Percentiles rank a stretch among this genome's conserved stretches.
These are phyloP conservation scores for Lentinula boryana DNA, from an alignment of 768 basidiomycete genomes.

Conservation along the genomic window DNA sequence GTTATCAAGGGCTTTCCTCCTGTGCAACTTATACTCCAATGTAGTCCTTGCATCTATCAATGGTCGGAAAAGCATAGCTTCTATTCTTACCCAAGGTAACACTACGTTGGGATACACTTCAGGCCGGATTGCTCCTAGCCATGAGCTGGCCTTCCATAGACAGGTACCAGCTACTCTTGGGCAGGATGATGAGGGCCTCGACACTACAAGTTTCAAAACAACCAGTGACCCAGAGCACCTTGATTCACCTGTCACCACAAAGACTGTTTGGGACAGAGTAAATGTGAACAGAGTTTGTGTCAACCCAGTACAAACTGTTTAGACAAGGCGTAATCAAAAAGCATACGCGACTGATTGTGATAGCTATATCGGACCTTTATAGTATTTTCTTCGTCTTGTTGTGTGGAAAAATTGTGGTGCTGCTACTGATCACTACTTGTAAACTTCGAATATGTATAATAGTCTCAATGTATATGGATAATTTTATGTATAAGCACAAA, in stretches of 20 bases:
- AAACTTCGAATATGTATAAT: too few relatives aligned
- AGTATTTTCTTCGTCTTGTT: too few relatives aligned
- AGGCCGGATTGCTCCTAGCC: not conserved
- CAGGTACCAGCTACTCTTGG: not conserved
- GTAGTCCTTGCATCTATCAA: not conserved
- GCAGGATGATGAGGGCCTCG: not conserved
- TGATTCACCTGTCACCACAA: not conserved
- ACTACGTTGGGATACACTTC: not conserved
- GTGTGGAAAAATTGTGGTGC: too few relatives aligned
- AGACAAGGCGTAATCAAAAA: too few relatives aligned
- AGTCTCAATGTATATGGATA: too few relatives aligned
- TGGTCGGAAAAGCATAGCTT: not conserved
- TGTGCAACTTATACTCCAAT: constrained; percentile 2
- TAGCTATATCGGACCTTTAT: too few relatives aligned
- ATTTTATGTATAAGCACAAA: too few relatives aligned
- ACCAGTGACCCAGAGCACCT: not conserved
- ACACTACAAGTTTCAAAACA: not conserved
- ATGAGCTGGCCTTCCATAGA: not conserved
- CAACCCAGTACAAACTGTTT: too few relatives aligned
- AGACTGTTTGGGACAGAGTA: not conserved
- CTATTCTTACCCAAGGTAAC: not conserved
- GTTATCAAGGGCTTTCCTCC: not conserved
- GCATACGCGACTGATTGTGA: too few relatives aligned
- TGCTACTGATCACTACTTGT: too few relatives aligned
- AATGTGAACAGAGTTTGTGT: not conserved